Evolutionary conservation across 495 filamentous ascomycete species (phyloP), one percentile per base, ranked within the genome.

Genomic region (Tuber magnatum): DNA sequence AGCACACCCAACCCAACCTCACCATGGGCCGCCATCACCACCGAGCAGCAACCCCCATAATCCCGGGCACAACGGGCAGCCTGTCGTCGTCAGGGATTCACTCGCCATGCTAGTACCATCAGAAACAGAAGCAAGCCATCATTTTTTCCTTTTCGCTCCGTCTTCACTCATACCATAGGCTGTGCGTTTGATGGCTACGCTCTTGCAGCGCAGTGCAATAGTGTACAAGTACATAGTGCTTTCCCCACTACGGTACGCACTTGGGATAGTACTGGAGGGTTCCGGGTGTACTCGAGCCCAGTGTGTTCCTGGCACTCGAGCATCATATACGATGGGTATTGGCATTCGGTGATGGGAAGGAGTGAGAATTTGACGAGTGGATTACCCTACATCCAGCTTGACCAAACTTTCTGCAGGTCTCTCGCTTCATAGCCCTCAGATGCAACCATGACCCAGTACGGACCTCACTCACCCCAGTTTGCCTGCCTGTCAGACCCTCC

Each of bases 371-470:
- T 65, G 56, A 65, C 28, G 56, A 65, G 56, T 65, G 56, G 56
- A 65, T 65, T 65, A 78, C 77, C 77, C 74, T 77, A 72, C 72
- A 79, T 76, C 72, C 76, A 79, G 70, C 77, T 78, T 76, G 77
- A 75, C 77, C 77, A 51, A 65, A 73, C 73, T 73, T 75, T 76
- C 77, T 79, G 77, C 76, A 79, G 77, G 77, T 79, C 77, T 79
- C 77, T 79, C 77, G 77, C 77, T 79, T 79, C 77, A 75, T 73
- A 74, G 77, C 76, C 77, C 65, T 74, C 72, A 48, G 72, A 75
- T 39, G 48, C 77, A n/a, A 35, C 41, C 72, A 70, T 69, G 72
- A 48, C 77, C 76, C 72, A 75, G 72, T 65, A 16, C 28, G 28
- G 56, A 65, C 56, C 56, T 65, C 56, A 65, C 56, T 35, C 56